Percentiles rank a stretch among this genome's conserved stretches.
Evolutionary conservation across 345 rosid species (phyloP).

Genomic region (Citrus reticulata): DNA sequence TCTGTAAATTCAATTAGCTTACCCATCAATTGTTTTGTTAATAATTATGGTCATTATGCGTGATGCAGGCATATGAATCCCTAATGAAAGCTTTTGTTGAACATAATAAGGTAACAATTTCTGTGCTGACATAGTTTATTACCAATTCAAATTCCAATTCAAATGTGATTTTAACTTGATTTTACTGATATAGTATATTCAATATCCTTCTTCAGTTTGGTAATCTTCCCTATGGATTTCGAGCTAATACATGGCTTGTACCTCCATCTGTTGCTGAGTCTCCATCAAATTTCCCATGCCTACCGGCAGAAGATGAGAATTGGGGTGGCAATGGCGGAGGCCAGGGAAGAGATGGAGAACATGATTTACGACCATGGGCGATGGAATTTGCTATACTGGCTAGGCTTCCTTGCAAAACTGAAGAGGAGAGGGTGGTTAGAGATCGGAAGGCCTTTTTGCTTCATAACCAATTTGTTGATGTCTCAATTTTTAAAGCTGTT

Average conservation of each 20-base stretch:
- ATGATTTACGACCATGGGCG: constrained; percentile 63
- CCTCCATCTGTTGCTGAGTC: constrained; percentile 47
- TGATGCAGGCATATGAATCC: constrained; percentile 65
- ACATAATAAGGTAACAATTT: constrained; percentile 54
- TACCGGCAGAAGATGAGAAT: constrained; percentile 52
- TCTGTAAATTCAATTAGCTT: not conserved
- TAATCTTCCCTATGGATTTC: constrained; percentile 67
- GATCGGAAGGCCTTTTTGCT: constrained; percentile 67
- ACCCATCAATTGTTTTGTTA: not conserved
- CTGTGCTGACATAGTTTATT: not conserved
- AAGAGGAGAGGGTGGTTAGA: constrained; percentile 61
- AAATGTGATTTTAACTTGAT: not conserved
- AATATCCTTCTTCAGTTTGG: constrained; percentile 46
- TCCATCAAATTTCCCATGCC: constrained; percentile 35
- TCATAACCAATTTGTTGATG: constrained; percentile 56
- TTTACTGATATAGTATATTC: not conserved
- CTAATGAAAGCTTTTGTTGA: constrained; percentile 59
- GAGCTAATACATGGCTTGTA: constrained; percentile 67
- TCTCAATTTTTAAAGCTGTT: constrained; percentile 56
- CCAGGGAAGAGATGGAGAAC: constrained; percentile 49
- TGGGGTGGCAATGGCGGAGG: constrained; percentile 81
- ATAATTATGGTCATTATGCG: not conserved
- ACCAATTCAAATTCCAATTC: not conserved
- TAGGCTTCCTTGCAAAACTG: constrained; percentile 55
- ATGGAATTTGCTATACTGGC: constrained; percentile 58